Evolutionary conservation across 768 basidiomycete genomes (phyloP).

Genomic region (Pleurotus platypus): DNA sequence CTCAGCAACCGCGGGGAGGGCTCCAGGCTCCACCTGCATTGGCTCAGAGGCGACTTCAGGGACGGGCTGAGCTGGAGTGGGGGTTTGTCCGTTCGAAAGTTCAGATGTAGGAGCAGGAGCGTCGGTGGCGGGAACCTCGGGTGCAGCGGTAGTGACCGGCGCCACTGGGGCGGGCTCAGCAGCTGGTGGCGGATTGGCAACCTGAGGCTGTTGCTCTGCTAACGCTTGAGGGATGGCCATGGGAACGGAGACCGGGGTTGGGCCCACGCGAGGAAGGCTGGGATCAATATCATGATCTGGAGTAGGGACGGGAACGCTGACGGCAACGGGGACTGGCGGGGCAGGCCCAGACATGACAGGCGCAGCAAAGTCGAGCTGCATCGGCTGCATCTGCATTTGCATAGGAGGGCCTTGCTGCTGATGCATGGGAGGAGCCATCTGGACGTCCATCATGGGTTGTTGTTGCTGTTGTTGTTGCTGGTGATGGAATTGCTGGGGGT

Average conservation of each 20-base stretch:
- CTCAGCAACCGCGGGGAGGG: neutral
- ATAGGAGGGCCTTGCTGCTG: neutral
- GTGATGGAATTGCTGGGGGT: neutral
- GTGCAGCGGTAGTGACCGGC: neutral
- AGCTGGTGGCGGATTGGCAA: neutral
- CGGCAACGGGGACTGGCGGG: neutral
- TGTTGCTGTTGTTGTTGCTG: neutral
- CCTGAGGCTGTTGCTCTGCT: neutral
- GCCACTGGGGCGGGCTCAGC: neutral
- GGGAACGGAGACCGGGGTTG: neutral
- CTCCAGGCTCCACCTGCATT: neutral
- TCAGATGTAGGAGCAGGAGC: neutral
- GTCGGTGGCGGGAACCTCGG: neutral
- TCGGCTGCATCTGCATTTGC: neutral
- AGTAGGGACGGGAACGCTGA: neutral
- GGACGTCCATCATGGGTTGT: neutral
- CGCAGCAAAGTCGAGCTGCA: neutral
- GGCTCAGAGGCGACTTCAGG: neutral
- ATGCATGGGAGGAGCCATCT: neutral
- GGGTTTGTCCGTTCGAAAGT: neutral
- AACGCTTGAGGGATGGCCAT: neutral
- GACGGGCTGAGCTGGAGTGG: neutral
- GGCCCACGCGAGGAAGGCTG: neutral
- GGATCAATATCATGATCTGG: slow-evolving; percentile 7
- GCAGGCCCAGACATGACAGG: neutral